Evolutionary conservation across 2,329 filamentous ascomycete genomes (phyloP).

Genomic region (Cladosporium colombiae): DNA sequence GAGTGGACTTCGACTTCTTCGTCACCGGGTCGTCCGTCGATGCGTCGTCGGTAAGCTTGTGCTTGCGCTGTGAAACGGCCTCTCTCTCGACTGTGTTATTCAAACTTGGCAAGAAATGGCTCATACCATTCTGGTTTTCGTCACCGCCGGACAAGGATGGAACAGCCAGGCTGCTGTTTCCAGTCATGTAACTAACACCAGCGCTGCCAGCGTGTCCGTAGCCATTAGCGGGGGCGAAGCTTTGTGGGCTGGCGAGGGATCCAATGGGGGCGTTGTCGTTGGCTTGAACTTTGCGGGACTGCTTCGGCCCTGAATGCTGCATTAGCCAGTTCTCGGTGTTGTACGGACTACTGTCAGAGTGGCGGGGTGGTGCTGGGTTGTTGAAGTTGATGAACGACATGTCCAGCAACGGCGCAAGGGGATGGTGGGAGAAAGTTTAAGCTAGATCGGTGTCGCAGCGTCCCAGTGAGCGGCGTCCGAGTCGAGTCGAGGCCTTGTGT

Average conservation of each 20-base stretch:
- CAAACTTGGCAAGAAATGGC: conserved; percentile 70
- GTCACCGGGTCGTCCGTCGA: conserved; percentile 23
- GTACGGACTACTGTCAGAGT: conserved; percentile 1
- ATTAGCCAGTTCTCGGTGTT: conserved; percentile 9
- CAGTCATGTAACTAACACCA: not conserved
- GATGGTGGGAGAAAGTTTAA: not conserved
- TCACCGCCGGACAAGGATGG: conserved; percentile 23
- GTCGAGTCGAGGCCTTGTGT: not conserved
- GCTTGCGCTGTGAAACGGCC: conserved; percentile 61
- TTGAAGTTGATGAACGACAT: conserved; percentile 6
- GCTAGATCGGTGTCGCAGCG: not conserved
- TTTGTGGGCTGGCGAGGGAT: not conserved
- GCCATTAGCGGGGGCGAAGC: not conserved
- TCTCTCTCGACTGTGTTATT: conserved; percentile 72
- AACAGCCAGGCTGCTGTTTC: not conserved
- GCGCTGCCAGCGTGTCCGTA: not conserved
- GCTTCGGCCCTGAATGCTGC: conserved; percentile 31
- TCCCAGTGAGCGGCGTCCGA: not conserved
- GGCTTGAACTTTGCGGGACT: conserved; percentile 30
- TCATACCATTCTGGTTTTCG: conserved; percentile 46
- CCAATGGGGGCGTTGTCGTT: not conserved
- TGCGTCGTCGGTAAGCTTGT: conserved; percentile 53
- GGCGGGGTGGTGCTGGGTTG: not conserved
- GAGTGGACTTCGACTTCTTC: conserved; percentile 46
- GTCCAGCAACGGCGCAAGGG: not conserved